A percentile compares a stretch with the other conserved stretches of the same genome.
Conservation (phyloP, 2,329 filamentous ascomycete genomes). For the Thermothelomyces thermophilus region DNA sequence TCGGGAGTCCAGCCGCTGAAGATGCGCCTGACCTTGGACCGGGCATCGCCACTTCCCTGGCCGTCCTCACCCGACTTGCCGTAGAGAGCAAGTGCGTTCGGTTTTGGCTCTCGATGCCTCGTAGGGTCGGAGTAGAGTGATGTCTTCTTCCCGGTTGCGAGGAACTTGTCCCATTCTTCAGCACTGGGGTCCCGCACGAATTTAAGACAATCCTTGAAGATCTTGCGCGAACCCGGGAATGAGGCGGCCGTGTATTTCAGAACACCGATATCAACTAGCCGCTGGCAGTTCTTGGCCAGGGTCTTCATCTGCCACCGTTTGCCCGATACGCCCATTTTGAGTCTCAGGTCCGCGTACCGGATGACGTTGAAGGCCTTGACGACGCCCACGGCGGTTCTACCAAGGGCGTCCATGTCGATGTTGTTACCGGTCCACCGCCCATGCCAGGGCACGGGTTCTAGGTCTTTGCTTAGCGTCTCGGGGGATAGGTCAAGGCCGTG, state of each 20-base stretch:
- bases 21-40: constrained; percentile 19
- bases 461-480: constrained; percentile 32
- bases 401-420: constrained; percentile 53
- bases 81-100: constrained; percentile 24
- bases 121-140: constrained; percentile 25
- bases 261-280: constrained; percentile 49
- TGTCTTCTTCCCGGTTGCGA: constrained; percentile 42
- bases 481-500: constrained; percentile 30
- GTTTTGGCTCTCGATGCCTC: constrained; percentile 24
- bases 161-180: constrained; percentile 50
- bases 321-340: constrained; percentile 50
- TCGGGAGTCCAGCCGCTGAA: constrained; percentile 30
- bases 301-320: constrained; percentile 55
- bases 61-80: constrained; percentile 14
- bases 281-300: constrained; percentile 51
- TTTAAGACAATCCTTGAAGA: constrained; percentile 58
- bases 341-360: constrained; percentile 50
- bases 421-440: constrained; percentile 50
- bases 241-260: constrained; percentile 52
- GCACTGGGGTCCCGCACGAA: constrained; percentile 49
- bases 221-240: constrained; percentile 40
- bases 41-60: constrained; percentile 9
- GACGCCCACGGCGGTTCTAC: constrained; percentile 51
- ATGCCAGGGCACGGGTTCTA: constrained; percentile 51
- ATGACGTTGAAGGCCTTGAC: constrained; percentile 53